phyloP scores from a whole-genome alignment of 129 eudicot genomes.

The Centaurea solstitialis region DNA sequence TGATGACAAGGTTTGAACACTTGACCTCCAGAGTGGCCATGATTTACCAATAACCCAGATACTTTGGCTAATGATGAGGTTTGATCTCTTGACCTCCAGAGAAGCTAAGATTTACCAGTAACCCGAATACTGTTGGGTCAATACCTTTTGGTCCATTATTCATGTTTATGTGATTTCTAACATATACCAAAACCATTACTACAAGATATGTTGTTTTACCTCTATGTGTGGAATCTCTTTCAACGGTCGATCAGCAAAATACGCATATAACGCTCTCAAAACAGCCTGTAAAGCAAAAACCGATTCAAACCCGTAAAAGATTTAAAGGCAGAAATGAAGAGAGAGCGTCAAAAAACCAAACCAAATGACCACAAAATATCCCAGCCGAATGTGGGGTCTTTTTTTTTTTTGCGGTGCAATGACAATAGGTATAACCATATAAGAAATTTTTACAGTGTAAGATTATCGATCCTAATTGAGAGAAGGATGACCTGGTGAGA shows the following conservation, averaged over 20 bases:
- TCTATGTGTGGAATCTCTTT: constrained; percentile 92
- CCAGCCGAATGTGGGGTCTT: neutral
- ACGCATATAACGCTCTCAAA: constrained; percentile 93
- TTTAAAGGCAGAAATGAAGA: neutral
- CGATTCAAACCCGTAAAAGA: neutral
- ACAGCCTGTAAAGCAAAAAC: constrained; percentile 64
- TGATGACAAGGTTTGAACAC: no score
- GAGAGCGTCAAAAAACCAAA: neutral
- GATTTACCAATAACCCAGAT: no score
- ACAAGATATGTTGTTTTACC: constrained; percentile 45
- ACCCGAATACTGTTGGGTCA: neutral
- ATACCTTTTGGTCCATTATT: neutral
- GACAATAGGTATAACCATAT: neutral
- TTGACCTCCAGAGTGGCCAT: no score
- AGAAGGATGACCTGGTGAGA: constrained; percentile 77
- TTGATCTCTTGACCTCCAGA: neutral
- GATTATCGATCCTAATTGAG: neutral
- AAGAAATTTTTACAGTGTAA: neutral
- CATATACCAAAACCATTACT: neutral
- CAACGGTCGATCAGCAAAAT: constrained; percentile 95
- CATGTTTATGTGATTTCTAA: neutral
- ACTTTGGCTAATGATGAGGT: no score
- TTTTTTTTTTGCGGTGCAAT: neutral
- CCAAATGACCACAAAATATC: neutral
- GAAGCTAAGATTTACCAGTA: neutral